Conservation (phyloP, 2,329 filamentous ascomycete species). For the Penicillium capsulatum region DNA sequence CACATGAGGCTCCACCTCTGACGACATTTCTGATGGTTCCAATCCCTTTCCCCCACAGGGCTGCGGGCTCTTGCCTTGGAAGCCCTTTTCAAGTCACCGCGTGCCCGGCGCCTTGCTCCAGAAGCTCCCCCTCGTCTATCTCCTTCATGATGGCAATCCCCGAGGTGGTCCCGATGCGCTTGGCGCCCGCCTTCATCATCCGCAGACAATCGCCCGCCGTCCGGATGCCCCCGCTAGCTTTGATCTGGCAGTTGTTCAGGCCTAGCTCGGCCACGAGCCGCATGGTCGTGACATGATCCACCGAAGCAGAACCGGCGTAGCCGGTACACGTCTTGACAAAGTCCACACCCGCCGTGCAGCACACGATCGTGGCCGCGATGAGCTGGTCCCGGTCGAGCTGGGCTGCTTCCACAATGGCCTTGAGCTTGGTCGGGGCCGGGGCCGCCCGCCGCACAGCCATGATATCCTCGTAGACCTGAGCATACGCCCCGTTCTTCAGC, state of each 20-base stretch:
- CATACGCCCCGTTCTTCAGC: conserved; percentile 46
- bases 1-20: background rate
- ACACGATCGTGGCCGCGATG: conserved; percentile 51
- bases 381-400: conserved; percentile 49
- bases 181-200: conserved; percentile 56
- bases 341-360: conserved; percentile 52
- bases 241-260: conserved; percentile 45
- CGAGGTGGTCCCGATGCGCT: conserved; percentile 53
- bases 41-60: background rate
- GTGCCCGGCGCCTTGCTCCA: conserved; percentile 20
- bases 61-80: background rate
- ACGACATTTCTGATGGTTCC: background rate
- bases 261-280: conserved; percentile 45
- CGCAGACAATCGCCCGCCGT: conserved; percentile 48
- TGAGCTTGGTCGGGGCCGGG: conserved; percentile 43
- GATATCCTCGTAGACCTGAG: conserved; percentile 51
- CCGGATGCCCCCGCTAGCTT: conserved; percentile 56
- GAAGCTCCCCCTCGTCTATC: conserved; percentile 20
- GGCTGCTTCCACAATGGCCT: conserved; percentile 58
- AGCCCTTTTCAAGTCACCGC: conserved; percentile 8
- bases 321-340: conserved; percentile 61
- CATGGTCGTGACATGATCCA: conserved; percentile 54
- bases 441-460: conserved; percentile 49
- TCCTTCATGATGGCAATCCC: conserved; percentile 55
- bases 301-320: conserved; percentile 54